Percentiles rank a stretch among this genome's conserved stretches.
Conservation (phyloP, 1,284 basidiomycete species). For the Tilletia indica region DNA sequence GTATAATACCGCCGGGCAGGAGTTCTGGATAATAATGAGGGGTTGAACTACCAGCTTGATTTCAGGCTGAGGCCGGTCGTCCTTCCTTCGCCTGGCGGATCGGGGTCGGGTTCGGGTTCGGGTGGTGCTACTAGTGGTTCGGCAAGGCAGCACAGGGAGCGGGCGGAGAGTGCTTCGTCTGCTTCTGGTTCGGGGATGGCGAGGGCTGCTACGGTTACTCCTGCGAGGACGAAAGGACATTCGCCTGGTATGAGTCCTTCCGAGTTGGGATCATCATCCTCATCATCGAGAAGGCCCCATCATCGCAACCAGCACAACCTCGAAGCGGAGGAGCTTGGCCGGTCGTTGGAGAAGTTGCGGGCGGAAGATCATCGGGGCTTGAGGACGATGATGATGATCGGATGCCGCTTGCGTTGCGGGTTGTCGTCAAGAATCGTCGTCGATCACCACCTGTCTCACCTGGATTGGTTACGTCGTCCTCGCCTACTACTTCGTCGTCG, state of each 20-base stretch:
- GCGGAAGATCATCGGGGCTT: neutral
- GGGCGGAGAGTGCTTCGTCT: neutral
- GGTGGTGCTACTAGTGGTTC: no score
- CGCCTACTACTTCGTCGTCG: conserved; percentile 31
- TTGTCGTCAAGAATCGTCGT: conserved; percentile 28
- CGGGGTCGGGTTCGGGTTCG: no score
- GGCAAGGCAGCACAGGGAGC: no score
- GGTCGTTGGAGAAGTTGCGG: conserved; percentile 2
- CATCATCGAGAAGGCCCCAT: neutral
- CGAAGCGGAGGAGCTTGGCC: neutral
- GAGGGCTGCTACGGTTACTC: neutral
- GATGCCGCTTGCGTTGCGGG: neutral
- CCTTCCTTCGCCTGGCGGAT: no score
- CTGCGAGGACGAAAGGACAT: neutral
- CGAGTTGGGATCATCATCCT: neutral
- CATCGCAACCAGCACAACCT: neutral
- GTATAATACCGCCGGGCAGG: conserved; percentile 72
- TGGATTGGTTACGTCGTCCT: conserved; percentile 18
- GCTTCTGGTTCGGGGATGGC: neutral
- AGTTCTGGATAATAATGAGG: conserved; percentile 86
- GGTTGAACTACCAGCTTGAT: conserved; percentile 73
- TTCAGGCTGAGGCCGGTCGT: conserved; percentile 48
- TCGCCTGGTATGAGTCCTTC: neutral
- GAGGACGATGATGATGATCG: neutral
- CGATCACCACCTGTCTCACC: conserved; percentile 44